These are phyloP conservation scores for Nowakowskiella sp. DNA, from an alignment of 192 early-diverging fungal genomes.

Conservation along the genomic window DNA sequence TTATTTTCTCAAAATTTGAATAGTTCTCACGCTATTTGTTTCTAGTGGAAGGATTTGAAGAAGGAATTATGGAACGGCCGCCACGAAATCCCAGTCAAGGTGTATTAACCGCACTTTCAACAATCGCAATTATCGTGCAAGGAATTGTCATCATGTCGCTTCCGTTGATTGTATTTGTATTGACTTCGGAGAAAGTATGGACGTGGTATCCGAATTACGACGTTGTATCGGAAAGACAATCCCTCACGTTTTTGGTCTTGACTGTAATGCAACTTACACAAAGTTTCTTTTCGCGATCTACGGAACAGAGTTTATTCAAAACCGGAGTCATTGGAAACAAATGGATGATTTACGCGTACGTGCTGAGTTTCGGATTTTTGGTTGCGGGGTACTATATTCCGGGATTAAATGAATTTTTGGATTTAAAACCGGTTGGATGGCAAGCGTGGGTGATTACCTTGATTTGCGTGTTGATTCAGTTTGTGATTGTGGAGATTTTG, in stretches of 20 bases:
- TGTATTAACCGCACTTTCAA: slow-evolving; percentile 60
- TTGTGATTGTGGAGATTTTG: slow-evolving; percentile 31
- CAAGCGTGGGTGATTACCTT: slow-evolving; percentile 33
- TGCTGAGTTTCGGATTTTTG: slow-evolving; percentile 60
- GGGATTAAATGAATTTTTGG: slow-evolving; percentile 31
- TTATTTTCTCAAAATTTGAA: slow-evolving; percentile 1
- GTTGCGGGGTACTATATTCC: slow-evolving; percentile 77
- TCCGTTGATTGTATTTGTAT: slow-evolving; percentile 55
- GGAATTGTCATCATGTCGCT: slow-evolving; percentile 58
- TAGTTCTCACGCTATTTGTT: not conserved
- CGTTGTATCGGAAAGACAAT: slow-evolving; percentile 21
- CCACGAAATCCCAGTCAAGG: slow-evolving; percentile 70
- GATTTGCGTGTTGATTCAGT: slow-evolving; percentile 34
- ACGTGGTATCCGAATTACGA: slow-evolving; percentile 24
- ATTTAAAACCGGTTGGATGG: slow-evolving; percentile 24
- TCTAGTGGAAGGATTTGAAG: slow-evolving; percentile 73
- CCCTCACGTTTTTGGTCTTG: slow-evolving; percentile 69
- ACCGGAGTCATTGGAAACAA: slow-evolving; percentile 67
- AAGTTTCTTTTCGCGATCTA: slow-evolving; percentile 71
- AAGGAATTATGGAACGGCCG: slow-evolving; percentile 71
- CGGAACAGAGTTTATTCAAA: slow-evolving; percentile 63
- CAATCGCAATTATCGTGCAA: slow-evolving; percentile 62
- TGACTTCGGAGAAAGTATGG: slow-evolving; percentile 1
- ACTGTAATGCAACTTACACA: slow-evolving; percentile 85
- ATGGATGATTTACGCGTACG: slow-evolving; percentile 72